Conservation (phyloP, 305 asterid species). For the Salvia sclarea region DNA sequence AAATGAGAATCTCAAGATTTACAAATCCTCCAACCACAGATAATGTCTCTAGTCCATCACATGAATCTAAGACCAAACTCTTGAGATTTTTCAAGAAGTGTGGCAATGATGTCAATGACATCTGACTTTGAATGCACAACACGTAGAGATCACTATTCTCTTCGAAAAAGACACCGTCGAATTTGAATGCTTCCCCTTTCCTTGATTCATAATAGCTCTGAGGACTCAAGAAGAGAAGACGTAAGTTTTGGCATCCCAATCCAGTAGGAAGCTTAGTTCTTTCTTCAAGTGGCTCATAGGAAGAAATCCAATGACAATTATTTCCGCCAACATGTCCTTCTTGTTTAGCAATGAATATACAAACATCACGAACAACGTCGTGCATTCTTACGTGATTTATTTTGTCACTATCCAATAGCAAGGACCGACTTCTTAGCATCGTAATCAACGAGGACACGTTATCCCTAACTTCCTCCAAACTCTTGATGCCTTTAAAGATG, state of each 20-base stretch:
- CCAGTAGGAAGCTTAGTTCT: background rate
- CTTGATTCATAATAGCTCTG: no score
- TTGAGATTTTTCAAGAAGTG: background rate
- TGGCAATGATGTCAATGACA: slow-evolving; percentile 22
- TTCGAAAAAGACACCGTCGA: slow-evolving; percentile 15
- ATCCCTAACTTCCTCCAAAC: no score
- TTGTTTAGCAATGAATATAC: slow-evolving; percentile 23
- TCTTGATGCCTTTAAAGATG: no score
- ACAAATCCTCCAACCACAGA: slow-evolving; percentile 25
- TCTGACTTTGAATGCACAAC: slow-evolving; percentile 13
- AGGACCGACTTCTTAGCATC: no score
- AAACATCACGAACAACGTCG: slow-evolving; percentile 4
- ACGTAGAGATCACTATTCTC: slow-evolving; percentile 34
- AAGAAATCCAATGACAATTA: slow-evolving; percentile 33
- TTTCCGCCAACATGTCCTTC: background rate
- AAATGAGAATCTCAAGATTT: slow-evolving; percentile 37
- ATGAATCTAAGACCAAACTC: slow-evolving; percentile 19
- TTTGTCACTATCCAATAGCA: no score
- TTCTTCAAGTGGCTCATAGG: slow-evolving; percentile 25
- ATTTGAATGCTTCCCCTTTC: no score
- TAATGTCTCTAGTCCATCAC: background rate
- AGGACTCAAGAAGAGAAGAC: slow-evolving; percentile 14
- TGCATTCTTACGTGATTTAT: no score
- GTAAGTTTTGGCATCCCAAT: slow-evolving; percentile 30
- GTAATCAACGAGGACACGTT: no score